These are phyloP conservation scores for Ocimum tenuiflorum DNA, from an alignment of 257 asterid genomes.

Conservation along the genomic window DNA sequence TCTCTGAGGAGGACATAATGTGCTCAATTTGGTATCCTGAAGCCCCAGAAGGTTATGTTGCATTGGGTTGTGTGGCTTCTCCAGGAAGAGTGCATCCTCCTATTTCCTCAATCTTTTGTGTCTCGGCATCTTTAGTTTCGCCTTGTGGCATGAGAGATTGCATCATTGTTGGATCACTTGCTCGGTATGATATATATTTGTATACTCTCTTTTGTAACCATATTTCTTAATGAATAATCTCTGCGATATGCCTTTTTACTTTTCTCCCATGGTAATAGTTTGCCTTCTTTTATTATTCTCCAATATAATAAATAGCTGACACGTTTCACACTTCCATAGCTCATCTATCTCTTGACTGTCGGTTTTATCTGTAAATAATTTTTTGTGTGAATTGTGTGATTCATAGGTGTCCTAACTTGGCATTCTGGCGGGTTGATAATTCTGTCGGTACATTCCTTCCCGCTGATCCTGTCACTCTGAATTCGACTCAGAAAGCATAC, in stretches of 20 bases:
- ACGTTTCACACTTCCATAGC: not conserved
- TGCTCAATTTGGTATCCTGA: constrained; percentile 96
- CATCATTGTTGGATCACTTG: constrained; percentile 38
- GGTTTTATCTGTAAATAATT: not conserved
- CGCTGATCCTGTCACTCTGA: constrained; percentile 53
- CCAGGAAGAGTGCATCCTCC: constrained; percentile 66
- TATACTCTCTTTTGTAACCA: not conserved
- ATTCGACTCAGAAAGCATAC: constrained; percentile 57
- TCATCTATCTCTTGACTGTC: constrained; percentile 6
- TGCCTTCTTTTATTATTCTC: constrained; percentile 5
- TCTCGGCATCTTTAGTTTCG: constrained; percentile 70
- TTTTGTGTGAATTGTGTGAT: constrained; percentile 27
- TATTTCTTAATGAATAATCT: not conserved
- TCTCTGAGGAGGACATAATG: constrained; percentile 28
- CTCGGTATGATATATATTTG: constrained; percentile 40
- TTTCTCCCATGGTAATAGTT: not conserved
- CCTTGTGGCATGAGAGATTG: constrained; percentile 92
- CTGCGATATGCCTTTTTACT: not conserved
- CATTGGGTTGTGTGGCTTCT: constrained; percentile 95
- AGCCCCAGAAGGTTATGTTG: constrained; percentile 89
- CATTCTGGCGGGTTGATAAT: constrained; percentile 97
- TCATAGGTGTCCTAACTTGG: constrained; percentile 51
- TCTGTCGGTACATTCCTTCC: constrained; percentile 81
- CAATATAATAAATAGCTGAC: constrained; percentile 7
- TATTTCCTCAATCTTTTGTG: constrained; percentile 68